Base-by-base conservation (phyloP, 345 rosid species). In the Fremontodendron californicum region DNA sequence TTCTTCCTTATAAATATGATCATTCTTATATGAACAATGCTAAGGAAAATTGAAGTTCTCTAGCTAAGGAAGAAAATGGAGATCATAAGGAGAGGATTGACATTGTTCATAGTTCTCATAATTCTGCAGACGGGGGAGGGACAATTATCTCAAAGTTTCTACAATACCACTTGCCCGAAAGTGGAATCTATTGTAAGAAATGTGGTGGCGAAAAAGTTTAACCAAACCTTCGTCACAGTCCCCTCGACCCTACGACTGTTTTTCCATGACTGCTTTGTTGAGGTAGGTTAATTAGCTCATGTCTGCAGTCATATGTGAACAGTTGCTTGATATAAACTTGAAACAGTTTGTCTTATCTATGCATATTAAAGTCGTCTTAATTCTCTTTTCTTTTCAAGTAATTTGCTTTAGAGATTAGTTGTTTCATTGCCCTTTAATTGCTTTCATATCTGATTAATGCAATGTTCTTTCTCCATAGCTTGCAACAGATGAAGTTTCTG, bases 221-320 rank as follows among this genome's bases (percentile, higher is more conserved):
- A 76, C 63, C 88, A 91, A 85, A 84, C 89, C 19, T 77, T 78
- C 81, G 27, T 81, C 29, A 90, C 99, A 4, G 37, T 90, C 55
- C 99, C 98, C 1, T 92, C 88, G 15, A 93, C 98, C 15, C 87
- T 94, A 16, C 91, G 98, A 9, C 79, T 94, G 23, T 91, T 94
- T 82, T 94, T 90, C 81, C 99, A 95, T 74, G 99, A 95, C 75
- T 95, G 99, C 82, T 92, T 95, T 55, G 84, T 93, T 54, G 84
- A 78, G 82, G 99, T 92, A 81, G 39, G 55, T 6, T 11, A 33
- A n/a, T n/a, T n/a, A n/a, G n/a, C n/a, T n/a, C n/a, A n/a, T n/a
- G n/a, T 33, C 35, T 33, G 35, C 35, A 33, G 35, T 33, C 35
- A 33, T 33, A 33, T 33, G 35, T 3, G 35, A 33, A n/a, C n/a